These are phyloP conservation scores for Naganishia onofrii DNA, from an alignment of 768 basidiomycete species.

Conservation along the genomic window DNA sequence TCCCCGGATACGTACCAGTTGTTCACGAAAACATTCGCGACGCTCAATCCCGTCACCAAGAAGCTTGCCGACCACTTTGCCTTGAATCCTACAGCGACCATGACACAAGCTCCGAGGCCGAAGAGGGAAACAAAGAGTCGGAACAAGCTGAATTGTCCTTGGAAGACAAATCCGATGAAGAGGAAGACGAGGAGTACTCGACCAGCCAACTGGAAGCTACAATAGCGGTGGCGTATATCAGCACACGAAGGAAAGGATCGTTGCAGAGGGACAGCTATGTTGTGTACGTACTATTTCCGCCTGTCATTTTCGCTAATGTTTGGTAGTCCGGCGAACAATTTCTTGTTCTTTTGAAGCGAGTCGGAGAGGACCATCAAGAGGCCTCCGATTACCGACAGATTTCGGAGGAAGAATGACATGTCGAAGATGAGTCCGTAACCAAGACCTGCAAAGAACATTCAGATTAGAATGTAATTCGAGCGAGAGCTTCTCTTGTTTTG, in stretches of 20 bases:
- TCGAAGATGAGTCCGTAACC: conserved; percentile 99
- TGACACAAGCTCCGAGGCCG: conserved; percentile 84
- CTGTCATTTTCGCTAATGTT: conserved; percentile 88
- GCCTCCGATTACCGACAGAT: conserved; percentile 94
- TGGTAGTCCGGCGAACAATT: conserved; percentile 85
- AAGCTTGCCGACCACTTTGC: conserved; percentile 98
- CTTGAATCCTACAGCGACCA: conserved; percentile 98
- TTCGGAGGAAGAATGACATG: conserved; percentile 99
- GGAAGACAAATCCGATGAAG: conserved; percentile 94
- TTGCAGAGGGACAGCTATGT: too few relatives aligned
- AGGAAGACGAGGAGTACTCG: conserved; percentile 97
- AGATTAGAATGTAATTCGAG: neutral
- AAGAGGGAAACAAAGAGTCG: conserved; percentile 84
- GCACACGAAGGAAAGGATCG: too few relatives aligned
- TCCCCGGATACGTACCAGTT: conserved; percentile 63
- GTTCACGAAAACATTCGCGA: conserved; percentile 98
- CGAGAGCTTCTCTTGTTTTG: too few relatives aligned
- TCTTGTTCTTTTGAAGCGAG: conserved; percentile 81
- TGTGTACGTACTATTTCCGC: conserved; percentile 83
- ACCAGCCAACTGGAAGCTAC: conserved; percentile 92
- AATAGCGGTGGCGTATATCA: neutral
- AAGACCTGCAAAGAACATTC: conserved; percentile 57
- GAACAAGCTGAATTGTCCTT: conserved; percentile 82
- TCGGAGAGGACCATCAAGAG: conserved; percentile 99
- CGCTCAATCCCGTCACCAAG: conserved; percentile 81